Percentiles rank a stretch among this genome's conserved stretches.
These are phyloP conservation scores for Vitis rupestris DNA, from an alignment of 164 flowering plant genomes.

Conservation along the genomic window DNA sequence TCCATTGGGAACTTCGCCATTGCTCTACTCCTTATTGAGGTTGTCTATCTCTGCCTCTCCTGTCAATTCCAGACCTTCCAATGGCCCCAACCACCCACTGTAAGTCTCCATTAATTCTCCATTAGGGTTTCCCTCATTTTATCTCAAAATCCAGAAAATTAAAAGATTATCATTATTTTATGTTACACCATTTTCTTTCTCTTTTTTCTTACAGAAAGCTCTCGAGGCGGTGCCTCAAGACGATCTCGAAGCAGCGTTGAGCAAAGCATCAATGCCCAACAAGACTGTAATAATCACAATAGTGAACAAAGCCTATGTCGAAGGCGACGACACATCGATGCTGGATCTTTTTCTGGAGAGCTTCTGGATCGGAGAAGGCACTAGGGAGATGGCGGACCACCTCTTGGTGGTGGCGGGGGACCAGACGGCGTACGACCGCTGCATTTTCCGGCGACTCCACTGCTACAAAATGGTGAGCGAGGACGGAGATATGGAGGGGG, in stretches of 20 bases:
- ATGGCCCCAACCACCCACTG: not conserved
- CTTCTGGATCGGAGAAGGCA: slow-evolving; percentile 67
- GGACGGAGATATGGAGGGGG: slow-evolving; percentile 57
- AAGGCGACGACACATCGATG: slow-evolving; percentile 41
- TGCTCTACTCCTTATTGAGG: slow-evolving; percentile 8
- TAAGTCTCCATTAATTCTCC: slow-evolving; percentile 8
- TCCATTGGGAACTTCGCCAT: slow-evolving; percentile 4
- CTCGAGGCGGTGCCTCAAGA: not conserved
- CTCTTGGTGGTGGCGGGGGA: slow-evolving; percentile 63
- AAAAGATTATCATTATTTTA: too few relatives aligned
- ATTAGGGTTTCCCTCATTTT: too few relatives aligned
- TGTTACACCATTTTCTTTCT: too few relatives aligned
- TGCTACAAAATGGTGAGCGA: slow-evolving; percentile 61
- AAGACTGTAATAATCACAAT: slow-evolving; percentile 62
- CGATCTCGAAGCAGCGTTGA: slow-evolving; percentile 41
- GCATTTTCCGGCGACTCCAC: slow-evolving; percentile 45
- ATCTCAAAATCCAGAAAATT: too few relatives aligned
- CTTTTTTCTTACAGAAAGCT: slow-evolving; percentile 2
- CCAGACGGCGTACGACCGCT: slow-evolving; percentile 53
- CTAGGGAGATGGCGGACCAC: slow-evolving; percentile 42
- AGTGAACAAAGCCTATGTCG: slow-evolving; percentile 66
- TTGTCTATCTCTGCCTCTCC: slow-evolving; percentile 6
- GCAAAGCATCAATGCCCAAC: slow-evolving; percentile 42
- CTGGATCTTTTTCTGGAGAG: slow-evolving; percentile 68
- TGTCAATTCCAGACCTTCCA: not conserved